Conservation (phyloP, 805 yeast genomes). For the Candida hungchunana region DNA sequence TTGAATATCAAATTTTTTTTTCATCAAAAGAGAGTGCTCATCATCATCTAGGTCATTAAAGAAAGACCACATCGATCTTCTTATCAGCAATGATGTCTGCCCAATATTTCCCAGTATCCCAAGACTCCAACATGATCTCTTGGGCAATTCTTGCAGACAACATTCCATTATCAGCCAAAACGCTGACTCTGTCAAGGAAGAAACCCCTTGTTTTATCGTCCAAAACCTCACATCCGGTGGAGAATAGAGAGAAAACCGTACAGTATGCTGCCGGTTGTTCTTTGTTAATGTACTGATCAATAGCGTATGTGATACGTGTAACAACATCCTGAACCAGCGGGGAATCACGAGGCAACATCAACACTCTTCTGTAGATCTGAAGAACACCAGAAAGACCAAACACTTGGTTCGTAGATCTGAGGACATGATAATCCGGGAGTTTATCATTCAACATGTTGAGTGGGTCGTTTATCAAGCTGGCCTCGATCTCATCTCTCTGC, state of each 20-base stretch:
- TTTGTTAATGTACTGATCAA: slow-evolving; percentile 34
- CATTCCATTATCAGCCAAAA: slow-evolving; percentile 37
- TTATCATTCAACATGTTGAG: slow-evolving; percentile 6
- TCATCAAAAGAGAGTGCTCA: too few species aligned
- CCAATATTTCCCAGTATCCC: slow-evolving; percentile 56
- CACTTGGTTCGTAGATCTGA: slow-evolving; percentile 47
- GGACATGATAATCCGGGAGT: slow-evolving; percentile 21
- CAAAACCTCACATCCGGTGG: slow-evolving; percentile 51
- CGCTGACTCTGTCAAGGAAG: slow-evolving; percentile 34
- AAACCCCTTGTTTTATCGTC: slow-evolving; percentile 31
- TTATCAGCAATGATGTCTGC: slow-evolving; percentile 39
- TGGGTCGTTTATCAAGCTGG: slow-evolving; percentile 9
- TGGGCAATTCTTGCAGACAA: slow-evolving; percentile 12
- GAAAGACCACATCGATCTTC: slow-evolving; percentile 43
- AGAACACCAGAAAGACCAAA: slow-evolving; percentile 51
- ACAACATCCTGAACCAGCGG: slow-evolving; percentile 40
- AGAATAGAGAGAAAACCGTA: slow-evolving; percentile 45
- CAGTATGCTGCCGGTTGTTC: slow-evolving; percentile 50
- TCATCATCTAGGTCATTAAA: too few species aligned
- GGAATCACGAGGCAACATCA: slow-evolving; percentile 45
- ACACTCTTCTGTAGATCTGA: slow-evolving; percentile 53
- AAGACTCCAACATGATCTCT: slow-evolving; percentile 44
- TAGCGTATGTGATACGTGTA: slow-evolving; percentile 32
- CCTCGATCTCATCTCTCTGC: slow-evolving; percentile 28
- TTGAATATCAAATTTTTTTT: too few species aligned